Conservation (phyloP, 495 filamentous ascomycete genomes). For the Penicillium angulare region DNA sequence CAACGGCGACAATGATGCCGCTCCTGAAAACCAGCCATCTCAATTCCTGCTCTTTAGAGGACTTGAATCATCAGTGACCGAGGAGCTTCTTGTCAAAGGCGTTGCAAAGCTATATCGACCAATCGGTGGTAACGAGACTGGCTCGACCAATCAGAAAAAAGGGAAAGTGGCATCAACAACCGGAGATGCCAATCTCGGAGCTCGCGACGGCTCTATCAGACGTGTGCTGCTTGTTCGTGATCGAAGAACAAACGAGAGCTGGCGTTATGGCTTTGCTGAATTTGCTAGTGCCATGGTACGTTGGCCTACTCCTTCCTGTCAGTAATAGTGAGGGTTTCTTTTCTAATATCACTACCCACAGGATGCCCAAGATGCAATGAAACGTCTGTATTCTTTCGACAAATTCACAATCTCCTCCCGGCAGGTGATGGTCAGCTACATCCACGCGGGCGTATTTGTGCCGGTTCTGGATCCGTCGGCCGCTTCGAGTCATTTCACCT, state of each 20-base stretch:
- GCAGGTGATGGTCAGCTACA: conserved; percentile 71
- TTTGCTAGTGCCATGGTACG: conserved; percentile 64
- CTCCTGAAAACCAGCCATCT: conserved; percentile 69
- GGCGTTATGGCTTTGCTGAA: conserved; percentile 88
- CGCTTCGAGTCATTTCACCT: conserved; percentile 62
- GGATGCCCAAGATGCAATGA: conserved; percentile 76
- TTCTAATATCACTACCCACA: conserved; percentile 33
- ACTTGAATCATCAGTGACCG: conserved; percentile 70
- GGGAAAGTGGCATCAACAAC: conserved; percentile 75
- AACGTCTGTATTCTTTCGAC: conserved; percentile 70
- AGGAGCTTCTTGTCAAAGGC: conserved; percentile 75
- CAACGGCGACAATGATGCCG: conserved; percentile 78
- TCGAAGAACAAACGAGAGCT: conserved; percentile 70
- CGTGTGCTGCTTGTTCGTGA: conserved; percentile 80
- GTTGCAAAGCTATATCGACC: conserved; percentile 74
- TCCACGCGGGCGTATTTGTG: conserved; percentile 86
- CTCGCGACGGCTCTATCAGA: conserved; percentile 69
- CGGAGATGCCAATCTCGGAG: conserved; percentile 70
- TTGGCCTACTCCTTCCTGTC: not conserved
- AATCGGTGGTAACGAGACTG: conserved; percentile 16
- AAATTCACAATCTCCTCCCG: conserved; percentile 85
- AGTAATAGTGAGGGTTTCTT: not conserved
- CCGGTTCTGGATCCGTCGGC: conserved; percentile 60
- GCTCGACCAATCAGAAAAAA: conserved; percentile 42
- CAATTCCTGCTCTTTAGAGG: conserved; percentile 79